These are phyloP conservation scores for Lentinula sp. DNA, from an alignment of 768 basidiomycete genomes.

Conservation along the genomic window DNA sequence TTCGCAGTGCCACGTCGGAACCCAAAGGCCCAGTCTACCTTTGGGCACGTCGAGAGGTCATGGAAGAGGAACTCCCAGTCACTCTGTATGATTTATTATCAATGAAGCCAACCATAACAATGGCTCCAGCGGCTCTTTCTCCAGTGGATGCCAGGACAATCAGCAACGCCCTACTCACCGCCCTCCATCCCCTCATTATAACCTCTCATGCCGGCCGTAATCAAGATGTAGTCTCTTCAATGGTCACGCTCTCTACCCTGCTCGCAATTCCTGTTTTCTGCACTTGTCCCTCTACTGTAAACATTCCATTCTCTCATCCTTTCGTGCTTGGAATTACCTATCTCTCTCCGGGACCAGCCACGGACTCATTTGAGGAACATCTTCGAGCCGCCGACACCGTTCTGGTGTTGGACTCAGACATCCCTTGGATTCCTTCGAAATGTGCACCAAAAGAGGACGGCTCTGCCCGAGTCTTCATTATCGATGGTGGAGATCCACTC, in stretches of 20 bases:
- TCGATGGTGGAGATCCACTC: slow-evolving; percentile 61
- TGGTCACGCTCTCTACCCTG: slow-evolving; percentile 40
- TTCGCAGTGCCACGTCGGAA: slow-evolving; percentile 53
- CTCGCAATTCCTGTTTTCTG: slow-evolving; percentile 52
- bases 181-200: slow-evolving; percentile 55
- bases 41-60: slow-evolving; percentile 66
- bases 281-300: slow-evolving; percentile 43
- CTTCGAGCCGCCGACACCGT: slow-evolving; percentile 56
- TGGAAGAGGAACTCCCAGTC: slow-evolving; percentile 55
- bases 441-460: slow-evolving; percentile 30
- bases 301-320: slow-evolving; percentile 52
- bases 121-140: slow-evolving; percentile 46
- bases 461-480: slow-evolving; percentile 45
- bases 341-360: slow-evolving; percentile 37
- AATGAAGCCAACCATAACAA: slow-evolving; percentile 40
- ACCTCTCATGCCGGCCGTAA: slow-evolving; percentile 60
- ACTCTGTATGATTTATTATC: slow-evolving; percentile 23
- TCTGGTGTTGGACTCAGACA: slow-evolving; percentile 57
- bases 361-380: slow-evolving; percentile 15
- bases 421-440: slow-evolving; percentile 57
- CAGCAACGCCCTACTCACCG: slow-evolving; percentile 38
- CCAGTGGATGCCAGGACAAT: slow-evolving; percentile 31
- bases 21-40: slow-evolving; percentile 73
- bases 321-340: slow-evolving; percentile 47
- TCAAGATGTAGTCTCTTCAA: slow-evolving; percentile 33